Evolutionary conservation across 352 stramenopile genomes (phyloP).

Genomic region (Globisporangium perplexum): DNA sequence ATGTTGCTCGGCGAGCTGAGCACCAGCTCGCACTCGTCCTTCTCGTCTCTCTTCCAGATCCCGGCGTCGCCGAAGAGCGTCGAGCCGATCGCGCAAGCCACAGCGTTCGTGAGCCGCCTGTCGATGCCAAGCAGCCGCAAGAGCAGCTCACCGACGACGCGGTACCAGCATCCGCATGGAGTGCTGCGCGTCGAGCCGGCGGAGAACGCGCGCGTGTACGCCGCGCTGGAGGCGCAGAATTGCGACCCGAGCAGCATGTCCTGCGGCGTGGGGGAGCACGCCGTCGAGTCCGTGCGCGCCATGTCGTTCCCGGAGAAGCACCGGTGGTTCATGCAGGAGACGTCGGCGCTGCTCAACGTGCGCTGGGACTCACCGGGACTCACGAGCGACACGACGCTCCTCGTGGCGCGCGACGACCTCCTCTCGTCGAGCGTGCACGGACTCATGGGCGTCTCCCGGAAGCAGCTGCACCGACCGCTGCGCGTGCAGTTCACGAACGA

Average conservation of each 20-base stretch:
- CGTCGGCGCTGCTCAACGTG: conserved; percentile 29
- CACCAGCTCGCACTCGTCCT: conserved; percentile 5
- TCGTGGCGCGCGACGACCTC: conserved; percentile 31
- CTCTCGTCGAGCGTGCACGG: conserved; percentile 23
- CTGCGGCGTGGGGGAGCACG: conserved; percentile 20
- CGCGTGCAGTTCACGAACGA: conserved; percentile 73
- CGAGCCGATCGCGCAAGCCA: conserved; percentile 25
- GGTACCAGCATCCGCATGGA: conserved; percentile 14
- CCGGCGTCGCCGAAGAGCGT: neutral
- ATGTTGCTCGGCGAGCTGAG: conserved; percentile 7
- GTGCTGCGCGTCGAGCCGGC: conserved; percentile 20
- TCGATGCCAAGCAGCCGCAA: neutral
- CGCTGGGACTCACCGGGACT: conserved; percentile 26
- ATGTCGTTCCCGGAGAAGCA: conserved; percentile 51
- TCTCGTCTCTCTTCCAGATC: conserved; percentile 4
- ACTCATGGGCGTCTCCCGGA: conserved; percentile 26
- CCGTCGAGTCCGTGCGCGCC: conserved; percentile 26
- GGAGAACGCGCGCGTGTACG: conserved; percentile 27
- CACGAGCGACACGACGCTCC: conserved; percentile 19
- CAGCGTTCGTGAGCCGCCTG: conserved; percentile 36
- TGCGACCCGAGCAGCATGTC: conserved; percentile 11
- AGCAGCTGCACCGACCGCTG: conserved; percentile 30
- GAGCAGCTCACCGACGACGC: conserved; percentile 2
- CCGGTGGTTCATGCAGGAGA: conserved; percentile 51
- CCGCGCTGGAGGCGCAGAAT: conserved; percentile 13